These are phyloP conservation scores for Tardiomyces blankii DNA, from an alignment of 1,139 yeast species.

Conservation along the genomic window DNA sequence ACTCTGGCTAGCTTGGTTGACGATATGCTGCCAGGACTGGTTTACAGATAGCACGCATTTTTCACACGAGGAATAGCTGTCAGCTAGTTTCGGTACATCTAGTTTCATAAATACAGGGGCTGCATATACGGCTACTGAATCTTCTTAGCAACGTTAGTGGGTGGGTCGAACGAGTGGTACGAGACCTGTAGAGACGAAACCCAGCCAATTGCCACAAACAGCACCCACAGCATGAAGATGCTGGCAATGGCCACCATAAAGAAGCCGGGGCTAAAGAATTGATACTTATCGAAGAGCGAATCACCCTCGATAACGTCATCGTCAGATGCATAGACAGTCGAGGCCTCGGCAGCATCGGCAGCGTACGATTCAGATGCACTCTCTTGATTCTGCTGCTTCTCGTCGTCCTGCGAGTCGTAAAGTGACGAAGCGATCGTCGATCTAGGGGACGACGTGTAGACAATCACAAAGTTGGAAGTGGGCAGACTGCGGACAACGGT, in stretches of 20 bases:
- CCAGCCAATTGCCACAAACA: slow-evolving; percentile 51
- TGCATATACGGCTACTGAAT: background rate
- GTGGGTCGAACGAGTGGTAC: slow-evolving; percentile 52
- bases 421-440: slow-evolving; percentile 3
- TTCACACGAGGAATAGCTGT: too few relatives aligned
- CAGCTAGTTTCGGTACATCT: too few relatives aligned
- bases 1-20: background rate
- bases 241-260: slow-evolving; percentile 57
- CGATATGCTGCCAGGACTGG: background rate
- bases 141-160: background rate
- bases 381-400: too few relatives aligned
- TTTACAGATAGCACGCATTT: background rate
- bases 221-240: slow-evolving; percentile 38
- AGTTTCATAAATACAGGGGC: background rate
- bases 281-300: slow-evolving; percentile 36
- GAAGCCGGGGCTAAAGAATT: slow-evolving; percentile 51
- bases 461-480: slow-evolving; percentile 23
- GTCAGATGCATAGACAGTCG: background rate
- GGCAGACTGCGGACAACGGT: slow-evolving; percentile 22
- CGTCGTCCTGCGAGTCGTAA: background rate
- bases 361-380: background rate
- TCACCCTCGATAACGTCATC: slow-evolving; percentile 3
- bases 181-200: slow-evolving; percentile 51
- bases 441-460: slow-evolving; percentile 19
- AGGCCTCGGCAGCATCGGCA: slow-evolving; percentile 5